phyloP scores from a whole-genome alignment of 1,284 basidiomycete genomes.

The Heliocybe sulcata region DNA sequence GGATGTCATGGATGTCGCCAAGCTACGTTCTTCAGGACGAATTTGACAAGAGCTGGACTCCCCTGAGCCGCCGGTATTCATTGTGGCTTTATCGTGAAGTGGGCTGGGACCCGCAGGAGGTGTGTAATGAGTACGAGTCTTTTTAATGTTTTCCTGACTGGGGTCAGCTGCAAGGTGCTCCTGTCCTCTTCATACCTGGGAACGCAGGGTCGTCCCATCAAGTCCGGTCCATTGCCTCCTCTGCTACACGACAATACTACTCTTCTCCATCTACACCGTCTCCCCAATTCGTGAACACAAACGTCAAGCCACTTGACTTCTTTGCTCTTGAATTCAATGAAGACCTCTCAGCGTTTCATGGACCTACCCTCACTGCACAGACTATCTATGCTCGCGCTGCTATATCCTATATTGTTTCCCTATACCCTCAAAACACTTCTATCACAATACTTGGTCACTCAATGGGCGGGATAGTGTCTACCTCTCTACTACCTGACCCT shows the following conservation, averaged over 20 bases:
- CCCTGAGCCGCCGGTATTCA: constrained; percentile 69
- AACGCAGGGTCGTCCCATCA: constrained; percentile 96
- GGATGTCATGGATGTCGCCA: constrained; percentile 98
- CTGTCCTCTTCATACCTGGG: constrained; percentile 94
- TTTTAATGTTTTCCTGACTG: neutral
- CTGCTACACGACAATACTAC: constrained; percentile 78
- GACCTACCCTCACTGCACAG: constrained; percentile 81
- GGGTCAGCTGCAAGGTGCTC: constrained; percentile 49
- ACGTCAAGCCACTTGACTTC: constrained; percentile 66
- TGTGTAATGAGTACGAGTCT: constrained; percentile 23
- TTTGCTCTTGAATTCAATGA: constrained; percentile 96
- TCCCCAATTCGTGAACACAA: constrained; percentile 37
- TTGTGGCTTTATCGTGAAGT: constrained; percentile 91
- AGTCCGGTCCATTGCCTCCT: constrained; percentile 91
- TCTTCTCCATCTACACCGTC: constrained; percentile 44
- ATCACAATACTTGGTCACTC: constrained; percentile 90
- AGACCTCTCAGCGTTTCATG: constrained; percentile 94
- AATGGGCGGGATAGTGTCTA: constrained; percentile 96
- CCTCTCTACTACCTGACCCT: constrained; percentile 55
- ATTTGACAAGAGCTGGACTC: constrained; percentile 62
- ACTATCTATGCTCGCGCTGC: constrained; percentile 71
- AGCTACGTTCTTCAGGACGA: constrained; percentile 70
- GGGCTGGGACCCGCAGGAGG: constrained; percentile 69
- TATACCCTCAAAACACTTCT: constrained; percentile 57
- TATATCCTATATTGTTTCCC: constrained; percentile 70